Conservation (phyloP, 2,329 filamentous ascomycete genomes). For the Aspergillus ochraceus region DNA sequence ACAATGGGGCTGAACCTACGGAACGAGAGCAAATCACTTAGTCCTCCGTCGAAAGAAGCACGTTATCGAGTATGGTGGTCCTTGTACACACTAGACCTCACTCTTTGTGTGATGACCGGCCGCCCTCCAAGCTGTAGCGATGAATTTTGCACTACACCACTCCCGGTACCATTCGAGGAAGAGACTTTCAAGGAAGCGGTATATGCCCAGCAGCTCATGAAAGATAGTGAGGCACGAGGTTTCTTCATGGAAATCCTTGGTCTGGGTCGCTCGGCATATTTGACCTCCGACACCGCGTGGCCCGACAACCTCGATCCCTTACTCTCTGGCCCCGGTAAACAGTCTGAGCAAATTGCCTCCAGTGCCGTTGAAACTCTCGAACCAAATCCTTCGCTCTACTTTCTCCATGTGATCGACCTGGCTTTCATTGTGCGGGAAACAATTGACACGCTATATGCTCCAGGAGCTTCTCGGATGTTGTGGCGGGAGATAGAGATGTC, state of each 20-base stretch:
- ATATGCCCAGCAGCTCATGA: slow-evolving; percentile 36
- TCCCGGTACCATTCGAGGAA: slow-evolving; percentile 44
- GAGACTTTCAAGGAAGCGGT: slow-evolving; percentile 30
- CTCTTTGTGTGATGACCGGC: slow-evolving; percentile 44
- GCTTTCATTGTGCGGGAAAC: slow-evolving; percentile 36
- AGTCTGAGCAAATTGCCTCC: slow-evolving; percentile 22
- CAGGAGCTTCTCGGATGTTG: slow-evolving; percentile 33
- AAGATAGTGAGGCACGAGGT: slow-evolving; percentile 33
- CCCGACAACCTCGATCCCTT: slow-evolving; percentile 15
- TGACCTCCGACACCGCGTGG: slow-evolving; percentile 7
- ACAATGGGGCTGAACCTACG: slow-evolving; percentile 46
- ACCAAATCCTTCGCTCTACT: slow-evolving; percentile 40
- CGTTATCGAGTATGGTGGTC: slow-evolving; percentile 49
- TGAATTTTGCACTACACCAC: slow-evolving; percentile 43
- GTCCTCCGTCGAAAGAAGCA: slow-evolving; percentile 40
- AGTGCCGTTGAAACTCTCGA: slow-evolving; percentile 29
- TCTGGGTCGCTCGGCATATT: slow-evolving; percentile 15
- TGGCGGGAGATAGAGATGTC: slow-evolving; percentile 39
- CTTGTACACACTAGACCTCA: slow-evolving; percentile 42
- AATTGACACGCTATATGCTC: slow-evolving; percentile 41
- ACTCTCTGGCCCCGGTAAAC: slow-evolving; percentile 13
- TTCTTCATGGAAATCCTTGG: slow-evolving; percentile 26
- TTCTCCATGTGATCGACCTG: slow-evolving; percentile 41
- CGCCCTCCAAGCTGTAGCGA: slow-evolving; percentile 40
- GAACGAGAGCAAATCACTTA: slow-evolving; percentile 38